Conservation (phyloP, 2,329 filamentous ascomycete species). For the Fusarium sp. region DNA sequence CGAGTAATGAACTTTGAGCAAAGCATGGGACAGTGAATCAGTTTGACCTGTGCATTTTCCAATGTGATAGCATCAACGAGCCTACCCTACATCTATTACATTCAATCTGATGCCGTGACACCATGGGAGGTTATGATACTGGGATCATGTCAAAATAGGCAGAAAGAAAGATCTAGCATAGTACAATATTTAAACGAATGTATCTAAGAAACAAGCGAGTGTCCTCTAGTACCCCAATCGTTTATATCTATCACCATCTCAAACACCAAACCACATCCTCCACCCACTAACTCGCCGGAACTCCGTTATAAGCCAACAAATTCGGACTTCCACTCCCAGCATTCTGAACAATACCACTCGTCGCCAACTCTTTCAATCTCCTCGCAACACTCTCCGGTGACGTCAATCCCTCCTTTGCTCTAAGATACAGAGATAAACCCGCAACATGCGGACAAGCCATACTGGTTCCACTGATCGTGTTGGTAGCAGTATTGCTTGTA, state of each 20-base stretch:
- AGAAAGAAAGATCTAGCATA: neutral
- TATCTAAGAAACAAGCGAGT: constrained; percentile 11
- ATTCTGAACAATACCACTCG: constrained; percentile 54
- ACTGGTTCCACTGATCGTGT: constrained; percentile 67
- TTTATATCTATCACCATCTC: neutral
- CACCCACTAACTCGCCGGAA: neutral
- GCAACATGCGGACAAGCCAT: constrained; percentile 73
- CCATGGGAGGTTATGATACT: neutral
- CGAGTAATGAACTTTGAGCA: too few species aligned
- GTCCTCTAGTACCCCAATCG: neutral
- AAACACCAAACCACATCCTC: neutral
- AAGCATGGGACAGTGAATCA: neutral
- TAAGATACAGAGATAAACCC: constrained; percentile 69
- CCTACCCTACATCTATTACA: neutral
- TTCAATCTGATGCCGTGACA: neutral
- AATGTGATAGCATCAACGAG: too few species aligned
- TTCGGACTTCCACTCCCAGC: constrained; percentile 56
- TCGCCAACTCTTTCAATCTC: constrained; percentile 58
- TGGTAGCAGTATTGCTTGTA: constrained; percentile 56
- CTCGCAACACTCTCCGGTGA: constrained; percentile 58
- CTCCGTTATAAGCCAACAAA: constrained; percentile 62
- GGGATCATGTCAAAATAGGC: too few species aligned
- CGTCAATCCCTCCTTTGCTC: constrained; percentile 47
- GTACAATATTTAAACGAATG: neutral
- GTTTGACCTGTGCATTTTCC: neutral